phyloP scores from a whole-genome alignment of 2,329 filamentous ascomycete genomes.

The Bipolaris oryzae region DNA sequence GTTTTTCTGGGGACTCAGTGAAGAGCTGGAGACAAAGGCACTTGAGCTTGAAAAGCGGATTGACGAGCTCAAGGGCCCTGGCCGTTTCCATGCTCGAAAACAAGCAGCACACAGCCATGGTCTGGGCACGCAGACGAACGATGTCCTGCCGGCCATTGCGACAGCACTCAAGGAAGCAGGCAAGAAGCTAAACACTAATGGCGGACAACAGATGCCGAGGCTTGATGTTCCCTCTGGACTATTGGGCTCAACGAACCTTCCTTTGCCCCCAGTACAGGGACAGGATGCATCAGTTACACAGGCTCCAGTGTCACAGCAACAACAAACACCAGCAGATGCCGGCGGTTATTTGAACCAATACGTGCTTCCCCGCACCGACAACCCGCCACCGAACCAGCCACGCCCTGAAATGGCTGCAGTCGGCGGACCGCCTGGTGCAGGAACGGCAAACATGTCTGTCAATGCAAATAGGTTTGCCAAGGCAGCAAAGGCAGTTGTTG shows the following conservation, averaged over 20 bases:
- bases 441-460: slow-evolving; percentile 39
- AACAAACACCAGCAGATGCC: slow-evolving; percentile 43
- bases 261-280: slow-evolving; percentile 32
- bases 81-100: slow-evolving; percentile 41
- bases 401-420: slow-evolving; percentile 46
- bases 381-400: slow-evolving; percentile 39
- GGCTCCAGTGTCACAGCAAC: slow-evolving; percentile 26
- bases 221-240: slow-evolving; percentile 31
- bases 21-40: slow-evolving; percentile 72
- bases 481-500: slow-evolving; percentile 44
- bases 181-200: slow-evolving; percentile 39
- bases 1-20: slow-evolving; percentile 72
- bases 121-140: slow-evolving; percentile 27
- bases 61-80: slow-evolving; percentile 36
- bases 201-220: slow-evolving; percentile 33
- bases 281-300: slow-evolving; percentile 25
- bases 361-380: slow-evolving; percentile 45
- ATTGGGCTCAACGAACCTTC: slow-evolving; percentile 30
- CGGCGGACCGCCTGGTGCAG: slow-evolving; percentile 40
- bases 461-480: slow-evolving; percentile 41
- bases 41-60: slow-evolving; percentile 67
- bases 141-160: slow-evolving; percentile 44
- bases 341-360: slow-evolving; percentile 46
- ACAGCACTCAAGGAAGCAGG: slow-evolving; percentile 46
- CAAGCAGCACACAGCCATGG: slow-evolving; percentile 24